Percentiles rank a stretch among this genome's conserved stretches.
Evolutionary conservation across 1,139 yeast species (phyloP).

Genomic region (Pichiaceae sp.): DNA sequence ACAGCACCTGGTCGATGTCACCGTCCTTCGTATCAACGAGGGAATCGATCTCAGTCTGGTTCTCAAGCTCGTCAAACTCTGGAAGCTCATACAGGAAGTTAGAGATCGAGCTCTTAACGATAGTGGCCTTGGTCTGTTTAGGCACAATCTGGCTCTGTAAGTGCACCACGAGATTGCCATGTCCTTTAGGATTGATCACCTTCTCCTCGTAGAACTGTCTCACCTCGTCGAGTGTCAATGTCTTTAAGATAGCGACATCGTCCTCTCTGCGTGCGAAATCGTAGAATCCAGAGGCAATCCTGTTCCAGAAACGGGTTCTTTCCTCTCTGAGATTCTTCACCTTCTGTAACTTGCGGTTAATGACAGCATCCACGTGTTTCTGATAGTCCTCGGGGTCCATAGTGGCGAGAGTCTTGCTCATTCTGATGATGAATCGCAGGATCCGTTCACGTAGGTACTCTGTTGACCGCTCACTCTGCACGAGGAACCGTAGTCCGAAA

Average conservation of each 20-base stretch:
- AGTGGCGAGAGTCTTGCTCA: constrained; percentile 10
- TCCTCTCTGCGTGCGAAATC: constrained; percentile 55
- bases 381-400: constrained; percentile 51
- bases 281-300: constrained; percentile 67
- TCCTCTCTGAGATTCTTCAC: constrained; percentile 76
- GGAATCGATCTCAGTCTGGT: constrained; percentile 17
- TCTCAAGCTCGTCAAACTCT: constrained; percentile 19
- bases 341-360: constrained; percentile 58
- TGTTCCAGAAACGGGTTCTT: constrained; percentile 52
- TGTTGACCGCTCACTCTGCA: constrained; percentile 79
- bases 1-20: constrained; percentile 9
- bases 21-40: constrained; percentile 10
- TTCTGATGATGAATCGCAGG: constrained; percentile 44
- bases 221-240: constrained; percentile 50
- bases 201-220: constrained; percentile 42
- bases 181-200: constrained; percentile 29
- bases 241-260: constrained; percentile 49
- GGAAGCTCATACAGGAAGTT: constrained; percentile 20
- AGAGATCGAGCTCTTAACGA: constrained; percentile 18
- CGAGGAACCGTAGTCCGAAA: constrained; percentile 66
- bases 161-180: constrained; percentile 53
- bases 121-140: constrained; percentile 9
- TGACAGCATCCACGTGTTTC: constrained; percentile 62
- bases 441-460: constrained; percentile 72
- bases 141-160: constrained; percentile 52